phyloP scores from a whole-genome alignment of 169 alveolate genomes.

The Plasmodium berghei region DNA sequence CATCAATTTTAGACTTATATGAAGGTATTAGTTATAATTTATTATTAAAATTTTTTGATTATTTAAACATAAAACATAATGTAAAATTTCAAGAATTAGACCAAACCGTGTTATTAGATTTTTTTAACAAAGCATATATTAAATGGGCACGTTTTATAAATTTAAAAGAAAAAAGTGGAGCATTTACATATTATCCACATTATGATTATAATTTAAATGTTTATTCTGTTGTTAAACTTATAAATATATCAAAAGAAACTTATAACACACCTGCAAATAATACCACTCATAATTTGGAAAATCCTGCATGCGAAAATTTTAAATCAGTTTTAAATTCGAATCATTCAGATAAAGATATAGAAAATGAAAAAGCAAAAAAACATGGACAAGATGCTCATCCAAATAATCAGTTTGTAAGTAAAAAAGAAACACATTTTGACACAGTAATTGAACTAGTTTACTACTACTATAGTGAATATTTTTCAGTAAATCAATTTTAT shows the following conservation, averaged over 20 bases:
- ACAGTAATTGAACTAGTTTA: slow-evolving; percentile 67
- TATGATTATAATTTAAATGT: slow-evolving; percentile 44
- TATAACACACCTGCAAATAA: background rate
- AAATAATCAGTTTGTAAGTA: background rate
- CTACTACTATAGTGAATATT: slow-evolving; percentile 22
- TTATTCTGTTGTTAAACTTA: slow-evolving; percentile 25
- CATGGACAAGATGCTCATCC: background rate
- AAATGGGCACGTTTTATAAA: slow-evolving; percentile 67
- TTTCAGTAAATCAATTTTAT: slow-evolving; percentile 68
- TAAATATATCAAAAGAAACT: background rate
- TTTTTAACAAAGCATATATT: slow-evolving; percentile 63
- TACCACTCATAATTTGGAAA: background rate
- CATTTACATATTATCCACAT: slow-evolving; percentile 35
- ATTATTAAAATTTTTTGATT: slow-evolving; percentile 34
- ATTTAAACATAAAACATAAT: slow-evolving; percentile 35
- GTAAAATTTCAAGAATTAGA: slow-evolving; percentile 51
- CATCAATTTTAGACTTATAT: slow-evolving; percentile 49
- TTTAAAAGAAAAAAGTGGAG: slow-evolving; percentile 40
- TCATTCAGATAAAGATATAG: background rate
- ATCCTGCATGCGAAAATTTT: background rate
- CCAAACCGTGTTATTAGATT: slow-evolving; percentile 28
- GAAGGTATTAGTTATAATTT: slow-evolving; percentile 67
- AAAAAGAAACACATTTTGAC: slow-evolving; percentile 41
- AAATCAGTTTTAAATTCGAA: background rate
- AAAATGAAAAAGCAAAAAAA: background rate